Evolutionary conservation across 176 grass and related monocot genomes (phyloP).

Genomic region (Carex pumila): DNA sequence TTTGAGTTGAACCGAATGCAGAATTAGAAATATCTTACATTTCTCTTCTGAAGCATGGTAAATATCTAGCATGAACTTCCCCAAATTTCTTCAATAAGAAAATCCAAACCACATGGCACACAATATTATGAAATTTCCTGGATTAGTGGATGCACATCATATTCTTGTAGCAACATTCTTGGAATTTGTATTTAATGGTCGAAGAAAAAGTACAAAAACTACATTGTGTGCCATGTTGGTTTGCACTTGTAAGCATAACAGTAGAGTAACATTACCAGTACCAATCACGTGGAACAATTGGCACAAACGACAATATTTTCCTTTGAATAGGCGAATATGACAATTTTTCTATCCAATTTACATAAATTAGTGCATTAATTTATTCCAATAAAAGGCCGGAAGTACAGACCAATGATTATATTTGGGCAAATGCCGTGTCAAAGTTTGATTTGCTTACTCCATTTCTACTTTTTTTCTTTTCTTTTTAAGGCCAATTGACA

Average conservation of each 20-base stretch:
- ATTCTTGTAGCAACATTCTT: neutral
- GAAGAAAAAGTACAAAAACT: slow-evolving; percentile 2
- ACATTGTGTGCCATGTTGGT: neutral
- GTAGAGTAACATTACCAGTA: neutral
- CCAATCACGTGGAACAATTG: neutral
- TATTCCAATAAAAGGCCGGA: neutral
- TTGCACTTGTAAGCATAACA: neutral
- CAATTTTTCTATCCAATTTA: neutral
- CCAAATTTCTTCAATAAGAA: neutral
- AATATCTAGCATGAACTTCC: neutral
- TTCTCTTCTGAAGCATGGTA: neutral
- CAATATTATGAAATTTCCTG: neutral
- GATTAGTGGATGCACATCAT: neutral
- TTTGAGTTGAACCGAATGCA: neutral
- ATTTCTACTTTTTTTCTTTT: neutral
- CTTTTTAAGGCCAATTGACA: neutral
- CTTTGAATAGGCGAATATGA: neutral
- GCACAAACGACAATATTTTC: neutral
- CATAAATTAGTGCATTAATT: neutral
- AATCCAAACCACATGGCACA: neutral
- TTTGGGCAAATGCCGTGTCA: neutral
- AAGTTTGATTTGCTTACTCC: neutral
- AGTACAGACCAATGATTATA: neutral
- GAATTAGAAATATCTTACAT: neutral
- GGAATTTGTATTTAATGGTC: neutral